Percentiles rank a stretch among this genome's conserved stretches.
These are phyloP conservation scores for Aspergillus intermedius DNA, from an alignment of 2,329 filamentous ascomycete species.

Conservation along the genomic window DNA sequence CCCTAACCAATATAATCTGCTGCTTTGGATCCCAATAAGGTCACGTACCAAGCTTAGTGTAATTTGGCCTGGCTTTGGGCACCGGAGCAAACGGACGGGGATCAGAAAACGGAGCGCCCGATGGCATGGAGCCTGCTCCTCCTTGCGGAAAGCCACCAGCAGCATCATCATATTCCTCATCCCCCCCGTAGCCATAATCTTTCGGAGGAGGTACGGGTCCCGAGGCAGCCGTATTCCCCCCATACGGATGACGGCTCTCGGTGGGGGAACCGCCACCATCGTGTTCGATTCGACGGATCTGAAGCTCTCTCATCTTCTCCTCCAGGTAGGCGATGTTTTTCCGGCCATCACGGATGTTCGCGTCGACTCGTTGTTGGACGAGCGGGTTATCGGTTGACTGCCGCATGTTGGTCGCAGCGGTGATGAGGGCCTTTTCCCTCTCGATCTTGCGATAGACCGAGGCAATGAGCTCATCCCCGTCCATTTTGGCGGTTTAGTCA, in stretches of 20 bases:
- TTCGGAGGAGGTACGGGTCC: constrained; percentile 67
- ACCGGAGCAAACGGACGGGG: constrained; percentile 60
- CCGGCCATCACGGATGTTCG: constrained; percentile 86
- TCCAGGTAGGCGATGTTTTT: constrained; percentile 95
- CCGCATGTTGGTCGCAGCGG: constrained; percentile 89
- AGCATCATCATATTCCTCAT: constrained; percentile 60
- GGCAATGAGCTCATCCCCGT: constrained; percentile 58
- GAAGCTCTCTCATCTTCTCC: constrained; percentile 80
- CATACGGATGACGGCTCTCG: constrained; percentile 34
- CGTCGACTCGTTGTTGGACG: constrained; percentile 84
- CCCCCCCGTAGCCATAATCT: constrained; percentile 51
- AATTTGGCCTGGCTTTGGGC: constrained; percentile 77
- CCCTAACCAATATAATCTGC: neutral
- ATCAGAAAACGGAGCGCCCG: constrained; percentile 70
- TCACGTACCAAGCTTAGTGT: constrained; percentile 84
- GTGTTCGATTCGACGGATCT: constrained; percentile 68
- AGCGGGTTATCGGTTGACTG: constrained; percentile 90
- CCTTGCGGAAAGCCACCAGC: constrained; percentile 52
- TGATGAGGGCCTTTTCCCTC: constrained; percentile 90
- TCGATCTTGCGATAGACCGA: constrained; percentile 96
- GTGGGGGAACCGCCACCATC: constrained; percentile 37
- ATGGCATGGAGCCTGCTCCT: constrained; percentile 69
- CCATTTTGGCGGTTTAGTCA: constrained; percentile 41
- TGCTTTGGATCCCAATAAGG: constrained; percentile 3
- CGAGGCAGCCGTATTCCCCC: neutral